Percentiles rank a stretch among this genome's conserved stretches.
phyloP scores from a whole-genome alignment of 192 early-diverging fungal species.

The Linnemannia exigua region DNA sequence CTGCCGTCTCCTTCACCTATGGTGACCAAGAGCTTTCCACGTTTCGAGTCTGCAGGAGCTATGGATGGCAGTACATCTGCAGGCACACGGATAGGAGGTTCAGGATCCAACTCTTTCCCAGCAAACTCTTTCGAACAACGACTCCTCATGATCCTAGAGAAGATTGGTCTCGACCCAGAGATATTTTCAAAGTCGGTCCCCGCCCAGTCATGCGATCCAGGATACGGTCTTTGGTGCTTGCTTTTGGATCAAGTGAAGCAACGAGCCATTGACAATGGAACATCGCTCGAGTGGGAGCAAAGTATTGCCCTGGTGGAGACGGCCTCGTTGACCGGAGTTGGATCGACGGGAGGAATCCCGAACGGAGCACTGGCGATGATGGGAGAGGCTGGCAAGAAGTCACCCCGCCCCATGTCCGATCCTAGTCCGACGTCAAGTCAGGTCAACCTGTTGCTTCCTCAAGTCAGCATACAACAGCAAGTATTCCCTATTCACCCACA shows the following conservation, averaged over 20 bases:
- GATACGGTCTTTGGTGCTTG: constrained; percentile 80
- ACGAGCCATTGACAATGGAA: constrained; percentile 44
- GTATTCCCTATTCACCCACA: background rate
- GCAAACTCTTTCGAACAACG: constrained; percentile 63
- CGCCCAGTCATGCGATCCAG: constrained; percentile 68
- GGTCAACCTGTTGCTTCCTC: constrained; percentile 32
- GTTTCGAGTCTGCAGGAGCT: constrained; percentile 19
- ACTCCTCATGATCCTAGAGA: constrained; percentile 59
- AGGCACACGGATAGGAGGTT: background rate
- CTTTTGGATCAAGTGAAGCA: constrained; percentile 61
- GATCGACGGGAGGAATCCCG: background rate
- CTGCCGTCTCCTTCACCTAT: constrained; percentile 46
- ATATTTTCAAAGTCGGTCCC: constrained; percentile 68
- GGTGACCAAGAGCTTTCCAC: constrained; percentile 51
- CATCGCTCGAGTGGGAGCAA: constrained; percentile 51
- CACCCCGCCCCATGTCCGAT: constrained; percentile 53
- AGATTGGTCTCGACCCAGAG: constrained; percentile 71
- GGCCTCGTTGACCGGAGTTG: background rate
- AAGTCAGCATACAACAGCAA: constrained; percentile 17
- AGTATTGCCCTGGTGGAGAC: constrained; percentile 40
- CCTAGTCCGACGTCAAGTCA: constrained; percentile 50
- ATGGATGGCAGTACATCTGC: background rate
- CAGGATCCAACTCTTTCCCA: constrained; percentile 41
- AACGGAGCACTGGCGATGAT: background rate
- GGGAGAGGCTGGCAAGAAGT: constrained; percentile 45